phyloP scores from a whole-genome alignment of 345 rosid species.

The rapeseed (Brassica napus) region Da-Ae NC_063441.1:8505001-8505500 shows the following conservation, averaged over 20 bases:
- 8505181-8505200: slow-evolving; percentile 70
- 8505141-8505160: neutral
- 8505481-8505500: no score
- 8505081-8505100: slow-evolving; percentile 70
- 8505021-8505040: neutral
- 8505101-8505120: slow-evolving; percentile 50
- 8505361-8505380: no score
- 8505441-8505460: no score
- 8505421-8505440: no score
- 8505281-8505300: neutral
- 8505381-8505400: no score
- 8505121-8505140: neutral
- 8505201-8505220: slow-evolving; percentile 75
- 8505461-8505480: no score
- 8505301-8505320: no score
- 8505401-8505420: no score
- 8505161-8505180: neutral
- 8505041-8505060: slow-evolving; percentile 21
- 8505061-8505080: slow-evolving; percentile 53
- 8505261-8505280: neutral
- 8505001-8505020: slow-evolving; percentile 31
- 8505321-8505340: no score
- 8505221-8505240: slow-evolving; percentile 83
- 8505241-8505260: slow-evolving; percentile 59
- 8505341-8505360: no score